Base-by-base conservation (phyloP, 306 rosid genomes). In the Senna tora region DNA sequence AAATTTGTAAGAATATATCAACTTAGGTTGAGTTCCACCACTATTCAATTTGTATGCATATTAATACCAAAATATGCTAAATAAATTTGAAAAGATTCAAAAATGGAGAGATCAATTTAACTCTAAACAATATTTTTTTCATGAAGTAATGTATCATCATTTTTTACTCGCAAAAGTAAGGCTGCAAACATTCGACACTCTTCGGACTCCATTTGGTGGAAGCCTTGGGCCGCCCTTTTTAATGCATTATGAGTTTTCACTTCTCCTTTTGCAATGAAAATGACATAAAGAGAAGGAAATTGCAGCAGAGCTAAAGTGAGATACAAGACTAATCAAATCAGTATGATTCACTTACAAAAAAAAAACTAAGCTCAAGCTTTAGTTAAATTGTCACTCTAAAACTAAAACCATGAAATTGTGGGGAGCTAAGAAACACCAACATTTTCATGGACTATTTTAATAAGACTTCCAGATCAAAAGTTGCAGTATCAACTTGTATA, bases 401-500 rank as follows among this genome's bases (percentile, higher is more conserved):
- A n/a, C n/a, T n/a, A n/a, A n/a, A 56, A 38, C 10, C 76, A 66
- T 32, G 36, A 51, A 74, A 59, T 67, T 70, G 22, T 45, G 56
- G 65, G 72, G 68, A 62, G 51, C 65, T 74, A 41, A 20, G 38
- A 55, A 75, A 70, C 67, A 72, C 55, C 62, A 62, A 59, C 60
- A 70, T 75, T 80, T 72, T 63, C 78, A 58, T 76, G 78, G 49
- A 69, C 57, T 15, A 39, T 56, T 25, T 63, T 50, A 57, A 70
- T 50, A 47, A 60, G 81, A 80, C 83, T 64, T 34, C 79, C 68
- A 62, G 30, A 25, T 32, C 17, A 77, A 58, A 45, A n/a, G 58
- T 21, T 43, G 65, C 72, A 81, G 69, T 49, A 64, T 70, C 54
- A 64, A 64, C 76, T 72, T 71, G 75, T 75, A 54, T 79, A 63